Percentiles rank a stretch among this genome's conserved stretches.
phyloP scores from a whole-genome alignment of 148 eudicot species.

The Beta vulgaris region DNA sequence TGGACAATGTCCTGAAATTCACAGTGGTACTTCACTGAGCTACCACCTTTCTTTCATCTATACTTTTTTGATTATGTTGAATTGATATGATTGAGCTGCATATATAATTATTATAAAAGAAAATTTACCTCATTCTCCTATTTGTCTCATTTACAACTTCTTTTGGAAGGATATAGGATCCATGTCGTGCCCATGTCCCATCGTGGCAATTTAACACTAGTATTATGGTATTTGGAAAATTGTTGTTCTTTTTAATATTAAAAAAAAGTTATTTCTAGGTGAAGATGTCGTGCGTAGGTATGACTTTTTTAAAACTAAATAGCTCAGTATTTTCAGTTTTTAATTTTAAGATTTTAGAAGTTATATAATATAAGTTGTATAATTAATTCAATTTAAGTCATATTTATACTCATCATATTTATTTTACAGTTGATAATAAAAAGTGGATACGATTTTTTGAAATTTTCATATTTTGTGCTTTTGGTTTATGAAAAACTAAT shows the following conservation, averaged over 20 bases:
- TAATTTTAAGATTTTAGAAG: too few relatives aligned
- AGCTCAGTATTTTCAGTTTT: too few relatives aligned
- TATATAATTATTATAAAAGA: not conserved
- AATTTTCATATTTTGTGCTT: too few relatives aligned
- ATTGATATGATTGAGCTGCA: conserved; percentile 13
- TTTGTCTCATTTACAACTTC: conserved; percentile 8
- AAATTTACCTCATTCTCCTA: not conserved
- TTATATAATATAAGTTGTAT: too few relatives aligned
- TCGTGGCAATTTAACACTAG: not conserved
- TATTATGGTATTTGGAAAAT: not conserved
- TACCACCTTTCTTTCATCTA: not conserved
- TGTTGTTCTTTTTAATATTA: not conserved
- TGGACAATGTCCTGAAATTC: too few relatives aligned
- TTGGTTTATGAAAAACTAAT: too few relatives aligned
- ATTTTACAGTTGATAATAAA: too few relatives aligned
- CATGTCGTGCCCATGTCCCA: conserved; percentile 1
- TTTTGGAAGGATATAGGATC: not conserved
- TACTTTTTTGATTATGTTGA: not conserved
- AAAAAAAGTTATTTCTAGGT: not conserved
- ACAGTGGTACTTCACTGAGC: too few relatives aligned
- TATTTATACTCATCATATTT: too few relatives aligned
- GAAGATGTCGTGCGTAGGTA: not conserved
- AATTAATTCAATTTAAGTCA: too few relatives aligned
- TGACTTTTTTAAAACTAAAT: too few relatives aligned
- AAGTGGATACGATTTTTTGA: too few relatives aligned